Evolutionary conservation across 805 yeast species (phyloP), one percentile per base, ranked within the genome.

Genomic region (Alloascoidea africana): DNA sequence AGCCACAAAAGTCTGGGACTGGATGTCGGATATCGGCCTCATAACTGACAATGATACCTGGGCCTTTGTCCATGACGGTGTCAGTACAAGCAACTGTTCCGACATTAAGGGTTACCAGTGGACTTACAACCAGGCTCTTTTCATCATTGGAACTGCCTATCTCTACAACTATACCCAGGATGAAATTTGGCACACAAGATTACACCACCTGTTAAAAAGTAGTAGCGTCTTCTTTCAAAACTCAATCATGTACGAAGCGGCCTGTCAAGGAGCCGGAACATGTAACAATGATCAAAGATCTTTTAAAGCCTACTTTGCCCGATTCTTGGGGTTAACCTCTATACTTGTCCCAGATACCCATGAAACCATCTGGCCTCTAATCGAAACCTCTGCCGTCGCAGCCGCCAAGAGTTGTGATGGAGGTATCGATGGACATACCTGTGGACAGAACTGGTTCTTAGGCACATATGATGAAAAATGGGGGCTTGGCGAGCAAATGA

Each of bases 401-500:
- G 94, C 94, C 1, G 89, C 87, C 2, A 58, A 59, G 36, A 70
- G 89, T 1, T 84, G 95, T 57, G 61, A 76, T 1, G 95, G 95
- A 41, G 94, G 93, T 46, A 37, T 56, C 1, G 94, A 84, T 52
- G 79, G 80, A 5, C 74, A 76, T 46, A 84, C 94, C 0, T 85
- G 95, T 59, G 94, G 94, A 35, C 54, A 66, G 38, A 62, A 76
- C 54, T 84, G 95, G 95, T 53, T 66, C 11, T 42, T 47, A 13
- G 58, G 57, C 27, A 62, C 68, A 3, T 80, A 79, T 73, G 94
- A 83, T 54, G 72, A 68, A 1, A 51, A 48, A 39, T 82, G 70
- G 47, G 94, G 94, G 1, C 65, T 84, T 32, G 94, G 94, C 36
- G 93, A 85, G 56, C 94, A 84, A 55, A 76, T 81, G 66, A 60